Evolutionary conservation across 495 filamentous ascomycete genomes (phyloP), one percentile per base, ranked within the genome.

Genomic region (Thermochaetoides thermophila): DNA sequence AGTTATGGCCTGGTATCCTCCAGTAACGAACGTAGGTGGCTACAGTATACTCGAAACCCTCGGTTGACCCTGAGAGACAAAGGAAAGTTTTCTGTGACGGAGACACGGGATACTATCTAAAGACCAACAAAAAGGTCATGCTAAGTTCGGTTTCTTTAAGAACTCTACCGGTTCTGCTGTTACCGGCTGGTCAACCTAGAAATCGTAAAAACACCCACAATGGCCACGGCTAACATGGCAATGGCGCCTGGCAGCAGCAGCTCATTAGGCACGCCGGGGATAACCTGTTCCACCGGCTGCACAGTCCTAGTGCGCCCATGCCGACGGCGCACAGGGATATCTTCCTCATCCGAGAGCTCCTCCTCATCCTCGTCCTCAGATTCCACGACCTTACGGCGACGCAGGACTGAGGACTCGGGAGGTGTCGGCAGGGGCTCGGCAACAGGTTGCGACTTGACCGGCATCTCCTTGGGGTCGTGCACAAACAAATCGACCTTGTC

Each of bases 401-500:
- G 63, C 12, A 76, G 37, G 12, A 66, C 59, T 8, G 73, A 73
- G 11, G 73, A 59, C 6, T 44, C 42, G 35, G 69, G 57, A 15
- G 76, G 66, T 15, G 68, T 73, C 31, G 64, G 47, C 7, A 79
- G 44, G 0, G 76, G 71, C 7, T 71, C 66, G 10, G 85, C 72
- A n/a, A n/a, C n/a, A n/a, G n/a, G n/a, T n/a, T n/a, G n/a, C n/a
- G n/a, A n/a, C n/a, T n/a, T n/a, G n/a, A n/a, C n/a, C 0, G 89
- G 76, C 6, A 89, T 77, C 49, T 84, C 80, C 27, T 81, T 68
- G 7, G 87, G 89, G 49, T 99, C 81, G 50, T 96, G 89, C 32
- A 99, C 86, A 46, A 93, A 96, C 8, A 99, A 65, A 43, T 99
- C 87, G 19, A 99, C 89, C 66, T 96, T 99, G 35, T 93, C 87